Base-by-base conservation (phyloP, 1,139 yeast species). In the Geotrichum siamense region DNA sequence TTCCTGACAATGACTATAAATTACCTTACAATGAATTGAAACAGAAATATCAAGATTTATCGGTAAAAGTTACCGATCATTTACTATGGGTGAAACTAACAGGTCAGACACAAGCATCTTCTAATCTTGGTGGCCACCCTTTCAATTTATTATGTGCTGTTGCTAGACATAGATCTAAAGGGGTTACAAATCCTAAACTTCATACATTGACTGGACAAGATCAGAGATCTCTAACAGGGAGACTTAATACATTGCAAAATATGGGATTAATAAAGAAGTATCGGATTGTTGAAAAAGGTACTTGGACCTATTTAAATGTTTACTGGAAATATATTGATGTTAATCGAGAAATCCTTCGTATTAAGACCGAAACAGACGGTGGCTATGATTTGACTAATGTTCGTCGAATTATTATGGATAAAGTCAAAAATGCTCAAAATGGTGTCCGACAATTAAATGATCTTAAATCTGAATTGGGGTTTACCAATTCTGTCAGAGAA, bases 391-490 rank as follows among this genome's bases (percentile, higher is more conserved):
- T 66, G 48, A 55, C 57, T n/a, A 65, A 64, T 25, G 55, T 70
- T 34, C 57, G 68, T n/a, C 56, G 57, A 10, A 57, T 62, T 10
- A 72, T 84, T 1, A 74, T 82, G 38, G 70, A 68, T 5, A 70
- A 77, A 9, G 70, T 82, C 12, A 78, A 78, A 51, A 61, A 62
- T 1, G 89, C 94, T 0, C 82, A 84, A 29, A 77, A 81, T 55
- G 75, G 78, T 2, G 68, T 84, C 17, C 71, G 94, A 33, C 85
- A 83, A 56, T 59, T 47, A 8, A 16, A 25, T 20, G 45, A 44
- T 28, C 30, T 40, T 8, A 41, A 45, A n/a, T 38, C 32, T 28
- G 41, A 43, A n/a, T 28, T 84, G 36, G 76, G 75, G 2, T 70
- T 79, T 57, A 76, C 73, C 46, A 65, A 67, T 39, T 67, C 67